Percentiles rank a stretch among this genome's conserved stretches.
Conservation (phyloP, 1,139 yeast genomes). For the Pichia sp. region DNA sequence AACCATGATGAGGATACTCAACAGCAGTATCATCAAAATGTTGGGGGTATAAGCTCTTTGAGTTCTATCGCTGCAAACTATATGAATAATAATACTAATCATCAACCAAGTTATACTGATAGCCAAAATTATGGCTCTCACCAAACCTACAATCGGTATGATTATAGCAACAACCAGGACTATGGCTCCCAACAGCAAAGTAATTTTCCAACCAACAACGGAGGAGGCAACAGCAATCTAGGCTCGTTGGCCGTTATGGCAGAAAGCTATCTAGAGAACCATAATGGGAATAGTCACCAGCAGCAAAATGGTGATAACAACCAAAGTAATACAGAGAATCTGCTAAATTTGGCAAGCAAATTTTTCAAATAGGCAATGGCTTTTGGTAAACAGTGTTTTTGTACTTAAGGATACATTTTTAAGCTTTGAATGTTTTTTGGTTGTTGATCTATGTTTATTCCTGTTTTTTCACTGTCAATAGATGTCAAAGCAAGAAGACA, state of each 20-base stretch:
- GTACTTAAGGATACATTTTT: too few species aligned
- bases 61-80: too few species aligned
- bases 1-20: too few species aligned
- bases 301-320: not conserved
- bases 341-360: conserved; percentile 8
- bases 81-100: not conserved
- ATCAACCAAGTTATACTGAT: not conserved
- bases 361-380: conserved; percentile 1
- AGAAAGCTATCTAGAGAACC: conserved; percentile 4
- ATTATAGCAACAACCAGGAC: not conserved
- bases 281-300: not conserved
- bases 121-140: not conserved
- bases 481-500: too few species aligned
- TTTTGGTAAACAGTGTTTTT: too few species aligned
- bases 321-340: not conserved
- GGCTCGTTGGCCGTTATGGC: conserved; percentile 7
- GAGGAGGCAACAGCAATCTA: not conserved
- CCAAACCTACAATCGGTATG: not conserved
- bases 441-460: too few species aligned
- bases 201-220: not conserved
- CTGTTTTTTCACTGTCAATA: too few species aligned
- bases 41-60: too few species aligned
- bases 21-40: too few species aligned
- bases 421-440: too few species aligned
- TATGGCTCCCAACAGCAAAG: not conserved